A percentile compares a stretch with the other conserved stretches of the same genome.
Conservation (phyloP, 495 filamentous ascomycete genomes). For the Penicillium odoratum region DNA sequence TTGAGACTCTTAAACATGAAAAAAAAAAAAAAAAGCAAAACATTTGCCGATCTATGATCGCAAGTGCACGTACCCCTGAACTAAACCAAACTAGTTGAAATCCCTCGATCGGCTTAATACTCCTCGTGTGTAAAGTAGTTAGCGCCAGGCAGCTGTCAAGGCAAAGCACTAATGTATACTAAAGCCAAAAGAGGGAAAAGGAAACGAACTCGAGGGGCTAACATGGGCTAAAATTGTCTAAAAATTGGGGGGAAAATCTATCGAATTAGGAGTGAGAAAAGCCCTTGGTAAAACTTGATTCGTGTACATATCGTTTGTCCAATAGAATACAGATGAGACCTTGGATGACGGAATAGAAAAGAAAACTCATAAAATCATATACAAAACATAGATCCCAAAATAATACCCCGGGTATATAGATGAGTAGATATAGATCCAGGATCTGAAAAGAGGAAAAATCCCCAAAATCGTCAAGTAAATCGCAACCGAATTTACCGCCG, state of each 20-base stretch:
- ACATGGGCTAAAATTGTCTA: too few species aligned
- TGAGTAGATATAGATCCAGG: background rate
- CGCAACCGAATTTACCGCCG: slow-evolving; percentile 10
- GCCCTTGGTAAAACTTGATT: background rate
- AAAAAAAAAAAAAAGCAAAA: slow-evolving; percentile 1
- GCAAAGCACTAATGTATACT: background rate
- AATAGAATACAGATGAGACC: background rate
- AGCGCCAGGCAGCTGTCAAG: slow-evolving; percentile 4
- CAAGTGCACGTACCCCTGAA: background rate
- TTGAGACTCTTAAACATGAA: background rate
- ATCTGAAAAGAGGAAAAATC: background rate
- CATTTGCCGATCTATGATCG: too few species aligned
- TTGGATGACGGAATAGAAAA: background rate
- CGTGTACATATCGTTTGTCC: background rate
- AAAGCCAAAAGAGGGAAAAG: background rate
- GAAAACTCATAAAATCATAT: slow-evolving; percentile 4
- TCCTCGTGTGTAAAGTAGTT: background rate
- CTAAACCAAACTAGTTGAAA: background rate
- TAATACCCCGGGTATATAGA: slow-evolving; percentile 6
- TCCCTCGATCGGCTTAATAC: background rate
- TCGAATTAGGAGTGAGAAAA: too few species aligned
- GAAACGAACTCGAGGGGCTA: too few species aligned
- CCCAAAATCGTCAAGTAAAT: background rate
- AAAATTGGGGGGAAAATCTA: too few species aligned
- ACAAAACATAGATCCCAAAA: background rate